phyloP scores from a whole-genome alignment of 768 basidiomycete genomes.

The Termitomyces heimii region DNA sequence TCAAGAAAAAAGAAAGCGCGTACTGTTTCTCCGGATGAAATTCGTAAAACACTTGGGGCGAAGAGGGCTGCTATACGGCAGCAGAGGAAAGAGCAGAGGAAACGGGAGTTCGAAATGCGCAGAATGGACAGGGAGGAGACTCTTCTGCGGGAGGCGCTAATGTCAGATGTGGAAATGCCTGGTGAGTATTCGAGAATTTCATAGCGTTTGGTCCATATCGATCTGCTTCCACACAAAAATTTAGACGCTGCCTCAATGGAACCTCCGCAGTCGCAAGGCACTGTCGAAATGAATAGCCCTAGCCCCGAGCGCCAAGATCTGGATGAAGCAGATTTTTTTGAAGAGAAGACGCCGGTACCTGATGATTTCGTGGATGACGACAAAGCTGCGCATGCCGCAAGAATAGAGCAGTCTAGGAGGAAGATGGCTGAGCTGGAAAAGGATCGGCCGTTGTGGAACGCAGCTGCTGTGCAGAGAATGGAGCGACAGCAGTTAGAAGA shows the following conservation, averaged over 20 bases:
- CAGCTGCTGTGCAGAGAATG: conserved; percentile 39
- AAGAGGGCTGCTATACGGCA: conserved; percentile 34
- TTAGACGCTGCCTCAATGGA: conserved; percentile 1
- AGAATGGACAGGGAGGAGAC: conserved; percentile 29
- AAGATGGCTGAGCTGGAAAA: conserved; percentile 65
- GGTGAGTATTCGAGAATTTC: conserved; percentile 7
- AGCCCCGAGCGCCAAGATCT: conserved; percentile 1
- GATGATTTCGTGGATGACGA: conserved; percentile 21
- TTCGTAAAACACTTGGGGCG: conserved; percentile 26
- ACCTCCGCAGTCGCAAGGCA: conserved; percentile 3
- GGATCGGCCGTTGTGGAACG: conserved; percentile 60
- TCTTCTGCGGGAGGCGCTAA: conserved; percentile 36
- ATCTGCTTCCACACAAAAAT: not conserved
- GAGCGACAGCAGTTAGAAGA: conserved; percentile 37
- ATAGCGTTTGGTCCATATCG: not conserved
- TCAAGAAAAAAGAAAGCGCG: conserved; percentile 44
- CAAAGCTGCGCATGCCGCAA: conserved; percentile 31
- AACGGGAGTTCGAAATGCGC: conserved; percentile 30
- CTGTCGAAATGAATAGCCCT: conserved; percentile 12
- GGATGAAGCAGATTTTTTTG: conserved; percentile 6
- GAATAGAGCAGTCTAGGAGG: conserved; percentile 57
- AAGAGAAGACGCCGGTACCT: conserved; percentile 9
- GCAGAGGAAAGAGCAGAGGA: conserved; percentile 34
- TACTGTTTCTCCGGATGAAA: conserved; percentile 39
- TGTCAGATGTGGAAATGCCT: conserved; percentile 17